A percentile compares a stretch with the other conserved stretches of the same genome.
phyloP scores from a whole-genome alignment of 1,284 basidiomycete genomes.

The Rhodotorula sp. region DNA sequence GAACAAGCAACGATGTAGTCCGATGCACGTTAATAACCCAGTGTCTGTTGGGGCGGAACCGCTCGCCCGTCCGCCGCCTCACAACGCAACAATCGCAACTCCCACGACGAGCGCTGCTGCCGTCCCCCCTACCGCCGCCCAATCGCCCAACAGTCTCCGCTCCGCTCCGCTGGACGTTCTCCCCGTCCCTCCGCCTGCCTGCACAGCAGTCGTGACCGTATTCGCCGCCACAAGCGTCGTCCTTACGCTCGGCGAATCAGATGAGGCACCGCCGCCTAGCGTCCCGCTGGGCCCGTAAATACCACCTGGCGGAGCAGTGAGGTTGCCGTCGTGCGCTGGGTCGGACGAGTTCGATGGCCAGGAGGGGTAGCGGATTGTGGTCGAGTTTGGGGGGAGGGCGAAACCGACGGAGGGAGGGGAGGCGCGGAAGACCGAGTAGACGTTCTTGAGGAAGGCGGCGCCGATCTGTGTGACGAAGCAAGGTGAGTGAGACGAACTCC shows the following conservation, averaged over 20 bases:
- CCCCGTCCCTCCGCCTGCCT: slow-evolving; percentile 27
- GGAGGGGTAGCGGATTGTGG: slow-evolving; percentile 1
- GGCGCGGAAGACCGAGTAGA: slow-evolving; percentile 51
- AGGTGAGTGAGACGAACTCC: background rate
- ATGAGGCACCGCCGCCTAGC: background rate
- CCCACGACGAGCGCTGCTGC: too few species aligned
- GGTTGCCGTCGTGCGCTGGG: slow-evolving; percentile 10
- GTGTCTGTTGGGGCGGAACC: too few species aligned
- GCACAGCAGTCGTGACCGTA: slow-evolving; percentile 38
- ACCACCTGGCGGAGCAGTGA: slow-evolving; percentile 23
- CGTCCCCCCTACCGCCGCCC: too few species aligned
- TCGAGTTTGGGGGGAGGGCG: slow-evolving; percentile 47
- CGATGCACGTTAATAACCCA: too few species aligned
- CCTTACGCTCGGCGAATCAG: background rate
- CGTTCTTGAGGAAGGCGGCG: slow-evolving; percentile 48
- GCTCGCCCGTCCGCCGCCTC: too few species aligned
- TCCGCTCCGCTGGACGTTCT: background rate
- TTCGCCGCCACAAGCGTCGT: slow-evolving; percentile 24
- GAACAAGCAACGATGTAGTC: too few species aligned
- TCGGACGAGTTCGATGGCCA: slow-evolving; percentile 19
- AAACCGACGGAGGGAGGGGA: slow-evolving; percentile 54
- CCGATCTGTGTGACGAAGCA: slow-evolving; percentile 34
- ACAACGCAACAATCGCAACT: too few species aligned
- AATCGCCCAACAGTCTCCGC: too few species aligned
- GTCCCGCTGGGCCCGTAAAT: slow-evolving; percentile 28